phyloP scores from a whole-genome alignment of 2,329 filamentous ascomycete genomes.

The Xylariaceae sp. region DNA sequence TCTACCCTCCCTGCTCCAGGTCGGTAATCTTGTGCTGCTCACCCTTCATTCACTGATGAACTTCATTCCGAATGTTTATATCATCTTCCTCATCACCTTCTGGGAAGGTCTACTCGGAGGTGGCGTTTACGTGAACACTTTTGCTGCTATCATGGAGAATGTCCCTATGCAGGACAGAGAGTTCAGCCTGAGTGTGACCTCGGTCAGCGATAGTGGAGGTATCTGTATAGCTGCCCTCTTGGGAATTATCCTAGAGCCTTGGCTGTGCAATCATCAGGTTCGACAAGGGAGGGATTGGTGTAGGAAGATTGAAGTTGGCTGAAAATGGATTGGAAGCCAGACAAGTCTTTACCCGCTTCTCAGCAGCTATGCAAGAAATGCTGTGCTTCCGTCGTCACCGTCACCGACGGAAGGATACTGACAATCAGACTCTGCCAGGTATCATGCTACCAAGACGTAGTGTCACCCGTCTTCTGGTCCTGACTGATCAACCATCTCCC shows the following conservation, averaged over 20 bases:
- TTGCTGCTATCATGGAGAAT: conserved; percentile 86
- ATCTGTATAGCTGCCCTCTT: conserved; percentile 86
- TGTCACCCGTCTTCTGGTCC: too few relatives aligned
- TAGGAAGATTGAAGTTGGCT: conserved; percentile 46
- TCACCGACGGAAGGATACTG: too few relatives aligned
- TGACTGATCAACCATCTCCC: too few relatives aligned
- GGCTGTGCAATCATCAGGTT: conserved; percentile 81
- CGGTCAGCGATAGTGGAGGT: conserved; percentile 85
- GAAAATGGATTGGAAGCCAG: conserved; percentile 10
- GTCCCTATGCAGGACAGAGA: conserved; percentile 76
- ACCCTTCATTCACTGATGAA: conserved; percentile 71
- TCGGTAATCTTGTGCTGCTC: conserved; percentile 71
- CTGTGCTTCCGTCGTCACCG: too few relatives aligned
- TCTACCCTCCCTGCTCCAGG: conserved; percentile 74
- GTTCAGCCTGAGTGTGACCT: conserved; percentile 85
- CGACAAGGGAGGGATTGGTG: conserved; percentile 74
- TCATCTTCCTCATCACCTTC: conserved; percentile 82
- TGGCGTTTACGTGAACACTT: conserved; percentile 91
- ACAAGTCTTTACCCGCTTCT: too few relatives aligned
- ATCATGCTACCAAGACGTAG: too few relatives aligned
- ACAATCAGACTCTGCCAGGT: too few relatives aligned
- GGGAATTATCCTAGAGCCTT: conserved; percentile 76
- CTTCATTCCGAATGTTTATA: conserved; percentile 79
- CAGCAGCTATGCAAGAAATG: too few relatives aligned
- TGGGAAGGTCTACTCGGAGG: conserved; percentile 94